phyloP scores from a whole-genome alignment of 2,329 filamentous ascomycete species.

The Exutisphaerella laricina region DNA sequence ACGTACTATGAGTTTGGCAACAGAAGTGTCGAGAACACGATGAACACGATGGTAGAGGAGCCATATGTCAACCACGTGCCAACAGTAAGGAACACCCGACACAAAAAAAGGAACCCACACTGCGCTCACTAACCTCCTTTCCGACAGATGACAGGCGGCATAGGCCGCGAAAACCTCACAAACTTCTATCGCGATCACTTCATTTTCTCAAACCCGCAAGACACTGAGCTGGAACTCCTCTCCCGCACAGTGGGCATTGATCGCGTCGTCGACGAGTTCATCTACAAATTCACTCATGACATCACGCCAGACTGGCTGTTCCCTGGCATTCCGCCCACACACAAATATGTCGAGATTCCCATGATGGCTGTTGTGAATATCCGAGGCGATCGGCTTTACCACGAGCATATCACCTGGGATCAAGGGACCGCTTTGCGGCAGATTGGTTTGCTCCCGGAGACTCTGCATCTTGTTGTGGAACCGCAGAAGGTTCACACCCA shows the following conservation, averaged over 20 bases:
- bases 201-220: conserved; percentile 65
- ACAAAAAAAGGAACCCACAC: too few species aligned
- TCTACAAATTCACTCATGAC: conserved; percentile 60
- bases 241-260: conserved; percentile 68
- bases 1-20: conserved; percentile 65
- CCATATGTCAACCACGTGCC: conserved; percentile 76
- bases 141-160: conserved; percentile 55
- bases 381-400: conserved; percentile 61
- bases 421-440: conserved; percentile 59
- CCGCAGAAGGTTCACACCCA: conserved; percentile 23
- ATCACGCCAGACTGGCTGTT: conserved; percentile 65
- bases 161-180: conserved; percentile 58
- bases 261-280: conserved; percentile 65
- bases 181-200: conserved; percentile 69
- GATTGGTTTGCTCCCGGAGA: conserved; percentile 58
- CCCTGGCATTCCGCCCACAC: conserved; percentile 56
- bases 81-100: conserved; percentile 43
- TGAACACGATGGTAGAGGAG: conserved; percentile 75
- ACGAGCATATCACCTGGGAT: conserved; percentile 69
- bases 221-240: conserved; percentile 62
- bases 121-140: background rate
- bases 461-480: conserved; percentile 54
- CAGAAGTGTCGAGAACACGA: conserved; percentile 64
- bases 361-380: conserved; percentile 62
- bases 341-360: conserved; percentile 51